phyloP scores from a whole-genome alignment of 495 filamentous ascomycete genomes.

The Neurospora sp. region DNA sequence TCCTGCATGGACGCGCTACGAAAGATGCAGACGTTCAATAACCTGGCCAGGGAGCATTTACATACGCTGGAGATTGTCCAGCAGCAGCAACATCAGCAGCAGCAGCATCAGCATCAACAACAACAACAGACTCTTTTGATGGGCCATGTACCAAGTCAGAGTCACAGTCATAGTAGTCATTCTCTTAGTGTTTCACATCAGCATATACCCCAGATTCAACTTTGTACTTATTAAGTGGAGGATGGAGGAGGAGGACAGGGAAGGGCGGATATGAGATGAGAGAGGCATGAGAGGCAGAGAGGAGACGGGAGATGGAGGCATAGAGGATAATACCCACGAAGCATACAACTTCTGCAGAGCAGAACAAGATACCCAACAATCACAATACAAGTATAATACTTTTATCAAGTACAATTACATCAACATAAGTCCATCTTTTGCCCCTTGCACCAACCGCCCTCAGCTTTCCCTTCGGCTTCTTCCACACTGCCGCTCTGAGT shows the following conservation, averaged over 20 bases:
- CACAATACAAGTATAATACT: not conserved
- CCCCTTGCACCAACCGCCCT: no score
- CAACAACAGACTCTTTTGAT: not conserved
- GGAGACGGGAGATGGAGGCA: no score
- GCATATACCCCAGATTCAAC: not conserved
- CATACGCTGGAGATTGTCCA: conserved; percentile 5
- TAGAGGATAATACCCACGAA: not conserved
- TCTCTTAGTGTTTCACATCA: not conserved
- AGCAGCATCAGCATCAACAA: not conserved
- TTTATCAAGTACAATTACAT: not conserved
- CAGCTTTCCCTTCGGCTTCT: no score
- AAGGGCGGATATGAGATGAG: no score
- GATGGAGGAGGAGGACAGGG: not conserved
- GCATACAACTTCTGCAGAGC: not conserved
- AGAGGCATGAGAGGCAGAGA: no score
- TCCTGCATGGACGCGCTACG: conserved; percentile 16
- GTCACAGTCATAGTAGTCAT: not conserved
- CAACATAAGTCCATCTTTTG: no score
- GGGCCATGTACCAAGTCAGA: not conserved
- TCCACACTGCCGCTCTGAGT: no score
- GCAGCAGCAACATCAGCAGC: not conserved
- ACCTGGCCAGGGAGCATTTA: conserved; percentile 18
- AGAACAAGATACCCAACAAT: not conserved
- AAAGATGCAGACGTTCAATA: conserved; percentile 22
- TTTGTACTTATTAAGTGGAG: not conserved